Base-by-base conservation (phyloP, 768 basidiomycete species). In the Tylopilus sp. region DNA sequence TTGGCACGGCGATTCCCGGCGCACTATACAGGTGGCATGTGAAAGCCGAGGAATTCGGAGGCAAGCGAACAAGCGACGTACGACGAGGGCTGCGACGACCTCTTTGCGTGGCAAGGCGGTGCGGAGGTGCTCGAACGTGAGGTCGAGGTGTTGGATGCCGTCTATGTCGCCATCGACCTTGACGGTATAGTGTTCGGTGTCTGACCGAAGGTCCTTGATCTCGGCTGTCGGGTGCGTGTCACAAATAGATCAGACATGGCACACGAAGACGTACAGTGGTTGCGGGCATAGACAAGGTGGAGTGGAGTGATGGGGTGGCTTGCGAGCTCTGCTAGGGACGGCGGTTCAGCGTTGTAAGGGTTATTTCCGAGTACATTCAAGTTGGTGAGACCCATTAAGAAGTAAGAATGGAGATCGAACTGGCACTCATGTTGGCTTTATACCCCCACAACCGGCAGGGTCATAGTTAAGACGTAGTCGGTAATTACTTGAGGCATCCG, bases 291-390 rank as follows among this genome's bases (percentile, higher is more conserved):
- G 10, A 83, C 73, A n/a, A 84, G 71, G 40, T 78, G 77, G 47
- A 79, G 76, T 1, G 86, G 86, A 0, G 87, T 88, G 50, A 79
- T 52, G 6, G 75, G 62, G 20, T 67, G 52, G 43, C 50, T 60
- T 26, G 56, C 39, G 59, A 82, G 82, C 57, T 83, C 78, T 18
- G 81, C 75, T 12, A 89, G 74, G 17, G 76, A 74, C 2, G 73
- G 69, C 1, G 87, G 82, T 56, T 91, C 87, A 17, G 86, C 86
- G 61, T 89, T 89, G 71, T 80, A 82, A 3, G 86, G 87, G 8
- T 76, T 59, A 6, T 71, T 44, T 28, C 61, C 57, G 25, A 63
- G 40, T n/a, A 65, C 51, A 7, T 35, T 50, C 3, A 67, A 46
- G 21, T 60, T 47, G 10, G 57, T 35, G 33, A 41, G 30, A 36